These are phyloP conservation scores for Pyrenophora graminea DNA, from an alignment of 2,329 filamentous ascomycete genomes.

Conservation along the genomic window DNA sequence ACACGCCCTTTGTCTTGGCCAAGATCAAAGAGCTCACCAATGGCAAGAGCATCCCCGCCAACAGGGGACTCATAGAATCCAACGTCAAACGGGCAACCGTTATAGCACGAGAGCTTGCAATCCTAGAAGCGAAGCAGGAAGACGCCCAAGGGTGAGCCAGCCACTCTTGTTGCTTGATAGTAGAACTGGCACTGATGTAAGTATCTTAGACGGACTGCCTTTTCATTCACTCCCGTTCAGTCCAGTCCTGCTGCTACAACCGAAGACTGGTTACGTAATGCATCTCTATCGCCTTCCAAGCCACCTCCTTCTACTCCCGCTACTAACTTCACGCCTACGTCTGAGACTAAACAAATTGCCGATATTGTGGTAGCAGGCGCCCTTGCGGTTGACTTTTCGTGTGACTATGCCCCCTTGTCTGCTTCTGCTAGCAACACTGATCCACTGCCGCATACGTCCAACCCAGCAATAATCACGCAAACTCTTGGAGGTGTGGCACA, in stretches of 20 bases:
- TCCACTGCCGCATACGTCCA: constrained; percentile 75
- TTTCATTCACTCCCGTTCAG: constrained; percentile 29
- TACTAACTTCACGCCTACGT: constrained; percentile 3
- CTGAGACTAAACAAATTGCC: constrained; percentile 7
- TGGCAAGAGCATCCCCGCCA: constrained; percentile 72
- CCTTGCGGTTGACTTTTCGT: constrained; percentile 83
- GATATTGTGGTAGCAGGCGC: constrained; percentile 90
- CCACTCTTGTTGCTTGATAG: constrained; percentile 30
- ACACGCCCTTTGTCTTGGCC: constrained; percentile 81
- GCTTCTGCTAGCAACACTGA: constrained; percentile 44
- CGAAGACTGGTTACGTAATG: constrained; percentile 16
- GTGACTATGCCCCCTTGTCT: constrained; percentile 67
- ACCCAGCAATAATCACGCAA: constrained; percentile 78
- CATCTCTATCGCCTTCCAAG: constrained; percentile 19
- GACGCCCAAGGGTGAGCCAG: constrained; percentile 46
- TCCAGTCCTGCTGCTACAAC: constrained; percentile 19
- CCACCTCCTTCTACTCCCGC: constrained; percentile 12
- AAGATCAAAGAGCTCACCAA: constrained; percentile 80
- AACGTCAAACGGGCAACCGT: constrained; percentile 69
- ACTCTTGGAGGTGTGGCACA: constrained; percentile 89
- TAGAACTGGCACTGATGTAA: constrained; percentile 45
- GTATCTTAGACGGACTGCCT: constrained; percentile 39
- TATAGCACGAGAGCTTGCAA: constrained; percentile 65
- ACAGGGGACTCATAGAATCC: constrained; percentile 69
- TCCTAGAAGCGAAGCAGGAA: constrained; percentile 52